phyloP scores from a whole-genome alignment of 2,329 filamentous ascomycete species.

The Colletotrichum gloeosporioides region DNA sequence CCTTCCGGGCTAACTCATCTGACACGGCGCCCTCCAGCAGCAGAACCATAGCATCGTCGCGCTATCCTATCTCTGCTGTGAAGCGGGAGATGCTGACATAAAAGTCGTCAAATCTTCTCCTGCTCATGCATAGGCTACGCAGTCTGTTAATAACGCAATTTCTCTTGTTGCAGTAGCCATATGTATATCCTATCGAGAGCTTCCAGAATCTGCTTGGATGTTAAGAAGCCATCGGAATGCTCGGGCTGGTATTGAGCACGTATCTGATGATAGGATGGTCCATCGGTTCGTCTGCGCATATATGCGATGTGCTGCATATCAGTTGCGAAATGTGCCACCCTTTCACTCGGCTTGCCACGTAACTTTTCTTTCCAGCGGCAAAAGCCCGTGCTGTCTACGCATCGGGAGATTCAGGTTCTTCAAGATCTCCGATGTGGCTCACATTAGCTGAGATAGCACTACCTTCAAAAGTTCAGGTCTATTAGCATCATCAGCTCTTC shows the following conservation, averaged over 20 bases:
- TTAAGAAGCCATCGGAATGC: not conserved
- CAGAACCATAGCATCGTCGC: not conserved
- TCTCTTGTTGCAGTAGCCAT: not conserved
- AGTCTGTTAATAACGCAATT: not conserved
- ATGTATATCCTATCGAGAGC: not conserved
- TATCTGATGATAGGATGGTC: not conserved
- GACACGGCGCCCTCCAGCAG: not conserved
- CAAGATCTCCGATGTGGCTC: not conserved
- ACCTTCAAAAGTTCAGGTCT: not conserved
- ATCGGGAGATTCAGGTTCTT: not conserved
- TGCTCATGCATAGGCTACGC: not conserved
- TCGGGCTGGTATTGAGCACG: not conserved
- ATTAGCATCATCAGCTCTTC: not conserved
- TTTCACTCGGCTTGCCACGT: not conserved
- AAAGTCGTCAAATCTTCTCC: not conserved
- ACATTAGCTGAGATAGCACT: not conserved
- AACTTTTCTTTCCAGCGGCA: not conserved
- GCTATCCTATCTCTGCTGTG: not conserved
- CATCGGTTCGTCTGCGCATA: not conserved
- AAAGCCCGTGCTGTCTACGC: not conserved
- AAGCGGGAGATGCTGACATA: not conserved
- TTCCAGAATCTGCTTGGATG: not conserved
- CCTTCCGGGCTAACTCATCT: not conserved
- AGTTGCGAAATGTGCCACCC: not conserved
- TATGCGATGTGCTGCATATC: not conserved